Conservation (phyloP, 2,329 filamentous ascomycete genomes). For the Nannizziopsis arthrosporioides region DNA sequence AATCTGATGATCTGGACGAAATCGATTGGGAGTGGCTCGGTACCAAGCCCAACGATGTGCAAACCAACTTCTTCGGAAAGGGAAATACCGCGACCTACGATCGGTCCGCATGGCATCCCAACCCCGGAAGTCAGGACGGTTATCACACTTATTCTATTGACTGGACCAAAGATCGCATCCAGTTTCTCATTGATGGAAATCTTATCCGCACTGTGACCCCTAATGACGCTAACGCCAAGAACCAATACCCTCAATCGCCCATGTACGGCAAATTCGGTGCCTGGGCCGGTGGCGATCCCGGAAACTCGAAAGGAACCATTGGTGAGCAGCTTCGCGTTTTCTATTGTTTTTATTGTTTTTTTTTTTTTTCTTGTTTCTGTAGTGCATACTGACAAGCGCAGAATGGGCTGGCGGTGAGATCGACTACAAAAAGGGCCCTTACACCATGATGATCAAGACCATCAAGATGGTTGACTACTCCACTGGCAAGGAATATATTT, state of each 20-base stretch:
- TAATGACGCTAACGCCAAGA: conserved; percentile 50
- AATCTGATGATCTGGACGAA: conserved; percentile 87
- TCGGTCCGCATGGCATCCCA: conserved; percentile 67
- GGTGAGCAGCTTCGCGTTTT: conserved; percentile 26
- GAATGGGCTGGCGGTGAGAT: conserved; percentile 79
- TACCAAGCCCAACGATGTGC: conserved; percentile 61
- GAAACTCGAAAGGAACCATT: conserved; percentile 70
- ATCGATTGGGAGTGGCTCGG: conserved; percentile 98
- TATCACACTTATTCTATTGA: conserved; percentile 85
- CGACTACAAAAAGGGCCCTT: conserved; percentile 73
- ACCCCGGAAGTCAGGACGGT: conserved; percentile 54
- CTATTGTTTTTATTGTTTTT: too few relatives aligned
- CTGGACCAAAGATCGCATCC: conserved; percentile 75
- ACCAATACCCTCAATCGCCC: conserved; percentile 84
- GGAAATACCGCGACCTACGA: conserved; percentile 76
- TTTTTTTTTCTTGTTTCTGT: too few relatives aligned
- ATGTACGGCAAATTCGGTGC: conserved; percentile 88
- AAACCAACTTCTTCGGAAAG: conserved; percentile 96
- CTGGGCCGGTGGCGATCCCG: conserved; percentile 82
- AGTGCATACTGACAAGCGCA: conserved; percentile 15
- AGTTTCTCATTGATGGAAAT: conserved; percentile 73
- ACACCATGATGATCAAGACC: conserved; percentile 69
- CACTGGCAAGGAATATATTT: conserved; percentile 73
- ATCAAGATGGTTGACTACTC: conserved; percentile 81
- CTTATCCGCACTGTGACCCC: conserved; percentile 65